phyloP scores from a whole-genome alignment of 495 filamentous ascomycete genomes.

The Neurospora hispaniola region DNA sequence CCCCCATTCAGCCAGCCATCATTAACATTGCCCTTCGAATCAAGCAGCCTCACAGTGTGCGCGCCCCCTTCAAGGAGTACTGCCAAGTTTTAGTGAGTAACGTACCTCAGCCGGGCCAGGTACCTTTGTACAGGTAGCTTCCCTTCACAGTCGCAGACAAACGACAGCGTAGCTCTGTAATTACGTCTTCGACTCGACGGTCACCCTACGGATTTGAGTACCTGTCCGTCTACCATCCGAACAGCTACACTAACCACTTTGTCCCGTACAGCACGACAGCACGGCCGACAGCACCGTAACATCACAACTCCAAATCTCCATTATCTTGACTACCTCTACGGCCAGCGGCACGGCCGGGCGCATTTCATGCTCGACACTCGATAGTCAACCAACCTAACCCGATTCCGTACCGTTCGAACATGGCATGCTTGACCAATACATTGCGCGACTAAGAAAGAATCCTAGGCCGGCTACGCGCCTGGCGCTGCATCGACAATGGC shows the following conservation, averaged over 20 bases:
- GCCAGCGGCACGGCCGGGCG: neutral
- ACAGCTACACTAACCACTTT: neutral
- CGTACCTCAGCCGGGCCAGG: neutral
- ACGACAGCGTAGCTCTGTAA: neutral
- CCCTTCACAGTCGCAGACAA: neutral
- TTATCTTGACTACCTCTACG: neutral
- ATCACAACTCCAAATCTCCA: neutral
- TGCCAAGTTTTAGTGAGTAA: neutral
- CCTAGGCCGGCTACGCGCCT: neutral
- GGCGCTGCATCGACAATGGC: conserved; percentile 25
- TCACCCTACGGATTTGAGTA: neutral
- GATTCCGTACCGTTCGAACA: neutral
- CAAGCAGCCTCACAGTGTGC: neutral
- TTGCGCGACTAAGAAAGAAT: conserved; percentile 1
- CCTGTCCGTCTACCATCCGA: neutral
- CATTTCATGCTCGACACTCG: neutral
- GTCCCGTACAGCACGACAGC: neutral
- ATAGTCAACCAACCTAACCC: neutral
- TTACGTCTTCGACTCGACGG: neutral
- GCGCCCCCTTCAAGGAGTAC: neutral
- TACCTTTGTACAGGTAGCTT: neutral
- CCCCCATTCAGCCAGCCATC: neutral
- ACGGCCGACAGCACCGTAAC: neutral
- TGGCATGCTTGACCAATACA: neutral
- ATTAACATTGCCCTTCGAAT: neutral